phyloP scores from a whole-genome alignment of 2,329 filamentous ascomycete species.

The Botrytis galanthina region DNA sequence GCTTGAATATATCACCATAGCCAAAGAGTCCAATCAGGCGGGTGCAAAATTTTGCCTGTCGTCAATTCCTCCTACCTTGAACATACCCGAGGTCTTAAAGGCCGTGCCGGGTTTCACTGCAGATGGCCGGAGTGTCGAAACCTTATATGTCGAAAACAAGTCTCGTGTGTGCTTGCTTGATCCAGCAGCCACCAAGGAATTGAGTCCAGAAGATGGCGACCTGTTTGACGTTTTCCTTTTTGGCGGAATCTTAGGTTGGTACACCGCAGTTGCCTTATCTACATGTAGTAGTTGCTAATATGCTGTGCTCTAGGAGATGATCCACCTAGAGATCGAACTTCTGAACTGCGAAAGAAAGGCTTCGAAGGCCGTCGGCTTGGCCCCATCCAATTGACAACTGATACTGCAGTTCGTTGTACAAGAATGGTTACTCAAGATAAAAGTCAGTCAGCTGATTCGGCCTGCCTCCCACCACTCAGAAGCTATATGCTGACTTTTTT shows the following conservation, averaged over 20 bases:
- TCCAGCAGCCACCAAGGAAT: constrained; percentile 75
- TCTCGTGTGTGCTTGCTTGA: constrained; percentile 84
- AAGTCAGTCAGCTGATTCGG: constrained; percentile 62
- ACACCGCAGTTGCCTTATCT: constrained; percentile 6
- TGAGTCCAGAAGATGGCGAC: constrained; percentile 79
- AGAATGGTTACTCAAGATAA: constrained; percentile 83
- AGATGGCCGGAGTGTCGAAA: constrained; percentile 76
- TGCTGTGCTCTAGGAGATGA: constrained; percentile 68
- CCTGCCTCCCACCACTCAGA: neutral
- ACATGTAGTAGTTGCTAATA: constrained; percentile 26
- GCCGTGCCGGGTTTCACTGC: constrained; percentile 62
- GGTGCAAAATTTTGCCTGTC: constrained; percentile 76
- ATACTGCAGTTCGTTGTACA: constrained; percentile 93
- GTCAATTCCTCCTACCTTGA: constrained; percentile 69
- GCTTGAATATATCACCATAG: constrained; percentile 87
- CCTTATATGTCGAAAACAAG: constrained; percentile 71
- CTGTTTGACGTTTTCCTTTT: constrained; percentile 90
- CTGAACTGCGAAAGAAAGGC: constrained; percentile 91
- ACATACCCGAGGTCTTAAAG: constrained; percentile 58
- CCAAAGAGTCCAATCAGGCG: constrained; percentile 68
- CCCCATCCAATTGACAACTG: constrained; percentile 96
- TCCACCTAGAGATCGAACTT: constrained; percentile 89
- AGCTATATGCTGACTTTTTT: constrained; percentile 16
- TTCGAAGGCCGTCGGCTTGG: constrained; percentile 85
- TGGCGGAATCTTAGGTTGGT: constrained; percentile 85